Evolutionary conservation across 2,329 filamentous ascomycete genomes (phyloP).

Genomic region (Gnomoniopsis smithogilvyi): DNA sequence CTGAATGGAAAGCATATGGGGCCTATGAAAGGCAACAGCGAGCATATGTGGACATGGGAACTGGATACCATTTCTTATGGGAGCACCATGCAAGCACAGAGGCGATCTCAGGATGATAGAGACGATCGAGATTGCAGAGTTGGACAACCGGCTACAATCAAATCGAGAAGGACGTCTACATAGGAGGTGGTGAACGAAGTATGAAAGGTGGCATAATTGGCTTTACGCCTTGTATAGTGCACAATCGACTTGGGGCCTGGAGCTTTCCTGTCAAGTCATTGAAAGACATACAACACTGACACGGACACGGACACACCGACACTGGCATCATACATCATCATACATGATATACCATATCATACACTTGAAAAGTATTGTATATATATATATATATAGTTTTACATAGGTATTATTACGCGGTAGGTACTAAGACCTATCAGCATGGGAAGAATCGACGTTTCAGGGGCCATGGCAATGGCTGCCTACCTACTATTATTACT

Average conservation of each 20-base stretch:
- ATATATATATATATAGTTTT: not conserved
- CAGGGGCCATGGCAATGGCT: too few species aligned
- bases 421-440: too few species aligned
- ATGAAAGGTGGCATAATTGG: not conserved
- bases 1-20: not conserved
- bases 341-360: too few species aligned
- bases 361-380: not conserved
- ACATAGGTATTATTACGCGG: too few species aligned
- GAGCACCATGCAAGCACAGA: not conserved
- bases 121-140: not conserved
- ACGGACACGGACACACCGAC: too few species aligned
- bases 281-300: not conserved
- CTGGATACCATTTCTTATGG: not conserved
- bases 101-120: not conserved
- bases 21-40: not conserved
- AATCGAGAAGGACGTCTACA: too few species aligned
- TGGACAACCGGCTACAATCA: too few species aligned
- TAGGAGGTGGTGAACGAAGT: not conserved
- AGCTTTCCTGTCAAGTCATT: constrained; percentile 1
- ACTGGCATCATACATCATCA: too few species aligned
- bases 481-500: too few species aligned
- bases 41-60: not conserved
- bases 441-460: too few species aligned
- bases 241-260: not conserved
- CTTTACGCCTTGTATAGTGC: not conserved